Evolutionary conservation across 352 stramenopile species (phyloP).

Genomic region (Saprolegnia parasitica): DNA sequence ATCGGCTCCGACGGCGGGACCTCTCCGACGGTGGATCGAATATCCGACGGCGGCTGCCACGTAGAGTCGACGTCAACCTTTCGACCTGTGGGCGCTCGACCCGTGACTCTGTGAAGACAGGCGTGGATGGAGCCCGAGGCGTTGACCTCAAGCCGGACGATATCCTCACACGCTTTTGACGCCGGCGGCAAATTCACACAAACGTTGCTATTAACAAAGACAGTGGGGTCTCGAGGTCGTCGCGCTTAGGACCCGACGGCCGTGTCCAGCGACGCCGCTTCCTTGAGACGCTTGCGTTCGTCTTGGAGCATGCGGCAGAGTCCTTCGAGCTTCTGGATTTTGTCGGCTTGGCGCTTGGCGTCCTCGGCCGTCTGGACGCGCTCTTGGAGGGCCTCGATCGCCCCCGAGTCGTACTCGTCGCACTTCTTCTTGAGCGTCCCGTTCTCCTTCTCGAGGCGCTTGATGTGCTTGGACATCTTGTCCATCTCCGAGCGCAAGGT

Average conservation of each 20-base stretch:
- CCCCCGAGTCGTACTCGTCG: conserved; percentile 66
- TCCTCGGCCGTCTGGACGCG: conserved; percentile 58
- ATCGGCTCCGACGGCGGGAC: not conserved
- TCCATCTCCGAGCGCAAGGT: conserved; percentile 83
- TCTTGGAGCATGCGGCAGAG: conserved; percentile 78
- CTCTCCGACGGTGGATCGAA: not conserved
- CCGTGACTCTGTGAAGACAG: no score
- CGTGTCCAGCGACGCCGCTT: not conserved
- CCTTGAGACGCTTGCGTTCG: conserved; percentile 46
- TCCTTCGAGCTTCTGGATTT: conserved; percentile 79
- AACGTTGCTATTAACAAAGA: no score
- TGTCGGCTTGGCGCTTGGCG: conserved; percentile 66
- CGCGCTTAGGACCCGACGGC: conserved; percentile 6
- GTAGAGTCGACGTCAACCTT: no score
- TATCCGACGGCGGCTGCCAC: no score
- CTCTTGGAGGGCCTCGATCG: conserved; percentile 71
- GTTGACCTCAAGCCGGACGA: no score
- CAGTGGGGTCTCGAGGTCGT: no score
- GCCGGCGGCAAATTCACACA: no score
- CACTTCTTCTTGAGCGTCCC: conserved; percentile 72
- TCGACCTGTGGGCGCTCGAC: no score
- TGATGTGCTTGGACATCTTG: conserved; percentile 85
- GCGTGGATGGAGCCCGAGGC: no score
- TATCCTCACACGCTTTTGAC: no score
- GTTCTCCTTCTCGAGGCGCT: conserved; percentile 85